Evolutionary conservation across 2,329 filamentous ascomycete species (phyloP).

Genomic region (Aspergillus ochraceus): DNA sequence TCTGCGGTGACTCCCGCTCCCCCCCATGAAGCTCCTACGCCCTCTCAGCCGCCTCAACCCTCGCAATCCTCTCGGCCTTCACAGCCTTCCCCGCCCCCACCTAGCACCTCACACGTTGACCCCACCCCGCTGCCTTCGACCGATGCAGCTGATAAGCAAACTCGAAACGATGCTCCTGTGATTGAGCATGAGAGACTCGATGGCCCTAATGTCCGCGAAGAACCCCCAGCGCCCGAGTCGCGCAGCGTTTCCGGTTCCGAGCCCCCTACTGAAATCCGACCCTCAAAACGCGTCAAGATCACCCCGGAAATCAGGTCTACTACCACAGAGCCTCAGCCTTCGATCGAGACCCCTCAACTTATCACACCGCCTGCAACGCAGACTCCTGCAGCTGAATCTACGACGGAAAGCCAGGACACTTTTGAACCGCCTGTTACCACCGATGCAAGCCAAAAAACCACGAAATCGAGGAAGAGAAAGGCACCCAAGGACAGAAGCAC

Average conservation of each 20-base stretch:
- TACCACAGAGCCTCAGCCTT: neutral
- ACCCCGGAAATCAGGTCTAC: constrained; percentile 8
- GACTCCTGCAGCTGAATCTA: constrained; percentile 19
- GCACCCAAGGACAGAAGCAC: constrained; percentile 24
- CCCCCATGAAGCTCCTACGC: constrained; percentile 14
- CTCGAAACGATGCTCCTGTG: constrained; percentile 1
- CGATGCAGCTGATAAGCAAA: constrained; percentile 11
- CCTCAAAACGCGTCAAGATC: constrained; percentile 31
- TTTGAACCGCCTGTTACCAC: constrained; percentile 23
- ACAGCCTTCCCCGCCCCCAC: constrained; percentile 19
- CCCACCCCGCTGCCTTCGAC: constrained; percentile 15
- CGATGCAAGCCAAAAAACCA: constrained; percentile 20
- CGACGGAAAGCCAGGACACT: constrained; percentile 18
- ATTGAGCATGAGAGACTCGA: constrained; percentile 9
- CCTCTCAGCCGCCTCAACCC: constrained; percentile 11
- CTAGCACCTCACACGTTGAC: constrained; percentile 14
- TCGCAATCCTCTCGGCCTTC: constrained; percentile 3
- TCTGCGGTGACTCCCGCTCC: constrained; percentile 14
- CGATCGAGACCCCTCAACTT: constrained; percentile 9
- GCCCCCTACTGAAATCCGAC: constrained; percentile 21
- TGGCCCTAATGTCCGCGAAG: constrained; percentile 6
- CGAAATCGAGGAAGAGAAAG: constrained; percentile 27
- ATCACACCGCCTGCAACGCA: constrained; percentile 29
- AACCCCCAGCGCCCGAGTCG: neutral
- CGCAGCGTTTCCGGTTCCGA: constrained; percentile 5